Conservation (phyloP, 2,329 filamentous ascomycete species). For the Monosporascus cannonballus region DNA sequence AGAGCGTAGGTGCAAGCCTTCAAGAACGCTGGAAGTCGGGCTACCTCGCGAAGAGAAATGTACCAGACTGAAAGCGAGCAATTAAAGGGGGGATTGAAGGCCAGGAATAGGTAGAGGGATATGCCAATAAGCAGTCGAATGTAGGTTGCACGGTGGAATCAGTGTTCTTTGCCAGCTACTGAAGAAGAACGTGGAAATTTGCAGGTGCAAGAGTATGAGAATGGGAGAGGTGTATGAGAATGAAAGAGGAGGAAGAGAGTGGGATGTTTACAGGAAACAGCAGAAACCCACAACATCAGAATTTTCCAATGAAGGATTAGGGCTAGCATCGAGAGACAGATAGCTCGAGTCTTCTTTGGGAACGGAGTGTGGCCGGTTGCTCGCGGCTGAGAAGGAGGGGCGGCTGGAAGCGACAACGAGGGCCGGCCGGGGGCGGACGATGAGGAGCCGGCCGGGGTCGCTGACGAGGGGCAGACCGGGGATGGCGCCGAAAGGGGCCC, state of each 20-base stretch:
- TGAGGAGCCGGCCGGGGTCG: too few species aligned
- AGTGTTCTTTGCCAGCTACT: background rate
- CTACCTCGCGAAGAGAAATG: background rate
- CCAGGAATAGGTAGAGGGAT: too few species aligned
- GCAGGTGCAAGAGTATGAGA: background rate
- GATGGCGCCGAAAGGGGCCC: too few species aligned
- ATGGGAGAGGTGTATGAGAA: background rate
- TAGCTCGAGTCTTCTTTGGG: too few species aligned
- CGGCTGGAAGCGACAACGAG: too few species aligned
- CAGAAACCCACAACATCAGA: background rate
- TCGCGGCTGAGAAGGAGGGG: too few species aligned
- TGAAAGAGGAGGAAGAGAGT: background rate
- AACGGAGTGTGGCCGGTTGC: too few species aligned
- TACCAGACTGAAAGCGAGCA: background rate
- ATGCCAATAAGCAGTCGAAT: too few species aligned
- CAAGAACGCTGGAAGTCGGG: background rate
- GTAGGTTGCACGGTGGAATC: background rate
- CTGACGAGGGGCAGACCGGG: too few species aligned
- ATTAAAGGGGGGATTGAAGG: background rate
- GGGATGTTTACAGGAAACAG: background rate
- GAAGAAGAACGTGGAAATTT: constrained; percentile 1
- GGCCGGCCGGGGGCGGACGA: too few species aligned
- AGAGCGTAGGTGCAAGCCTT: background rate
- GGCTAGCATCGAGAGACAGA: too few species aligned
- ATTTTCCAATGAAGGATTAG: too few species aligned